Percentiles rank a stretch among this genome's conserved stretches.
phyloP scores from a whole-genome alignment of 306 rosid genomes.

The Trifolium repens region DNA sequence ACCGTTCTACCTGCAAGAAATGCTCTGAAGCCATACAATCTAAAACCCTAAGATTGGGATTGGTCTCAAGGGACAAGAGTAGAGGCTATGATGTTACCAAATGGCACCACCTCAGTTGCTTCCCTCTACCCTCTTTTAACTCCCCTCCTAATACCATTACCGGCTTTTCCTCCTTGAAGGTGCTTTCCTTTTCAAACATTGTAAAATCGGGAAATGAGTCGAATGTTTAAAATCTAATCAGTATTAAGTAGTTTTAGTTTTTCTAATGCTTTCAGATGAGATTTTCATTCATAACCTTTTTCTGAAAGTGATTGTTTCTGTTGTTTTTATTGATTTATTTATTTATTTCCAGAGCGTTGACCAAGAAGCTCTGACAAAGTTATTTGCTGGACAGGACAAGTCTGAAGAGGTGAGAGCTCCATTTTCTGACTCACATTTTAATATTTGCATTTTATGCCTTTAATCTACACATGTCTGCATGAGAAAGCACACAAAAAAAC shows the following conservation, averaged over 20 bases:
- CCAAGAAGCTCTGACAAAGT: conserved; percentile 68
- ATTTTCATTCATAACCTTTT: too few relatives aligned
- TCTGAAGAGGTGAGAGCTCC: conserved; percentile 44
- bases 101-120: conserved; percentile 78
- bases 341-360: conserved; percentile 55
- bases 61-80: conserved; percentile 49
- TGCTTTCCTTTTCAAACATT: conserved; percentile 21
- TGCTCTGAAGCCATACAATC: conserved; percentile 56
- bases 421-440: neutral
- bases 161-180: conserved; percentile 68
- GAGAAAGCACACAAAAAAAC: too few relatives aligned
- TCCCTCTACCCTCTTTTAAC: conserved; percentile 42
- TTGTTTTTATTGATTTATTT: neutral
- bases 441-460: neutral
- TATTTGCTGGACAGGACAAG: conserved; percentile 49
- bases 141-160: conserved; percentile 36
- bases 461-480: neutral
- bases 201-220: too few relatives aligned
- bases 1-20: conserved; percentile 64
- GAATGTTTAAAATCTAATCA: too few relatives aligned
- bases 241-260: too few relatives aligned
- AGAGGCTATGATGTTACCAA: conserved; percentile 49
- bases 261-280: too few relatives aligned
- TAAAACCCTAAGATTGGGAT: conserved; percentile 58
- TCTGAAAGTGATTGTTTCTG: too few relatives aligned